phyloP scores from a whole-genome alignment of 345 rosid genomes.

The Populus alba region DNA sequence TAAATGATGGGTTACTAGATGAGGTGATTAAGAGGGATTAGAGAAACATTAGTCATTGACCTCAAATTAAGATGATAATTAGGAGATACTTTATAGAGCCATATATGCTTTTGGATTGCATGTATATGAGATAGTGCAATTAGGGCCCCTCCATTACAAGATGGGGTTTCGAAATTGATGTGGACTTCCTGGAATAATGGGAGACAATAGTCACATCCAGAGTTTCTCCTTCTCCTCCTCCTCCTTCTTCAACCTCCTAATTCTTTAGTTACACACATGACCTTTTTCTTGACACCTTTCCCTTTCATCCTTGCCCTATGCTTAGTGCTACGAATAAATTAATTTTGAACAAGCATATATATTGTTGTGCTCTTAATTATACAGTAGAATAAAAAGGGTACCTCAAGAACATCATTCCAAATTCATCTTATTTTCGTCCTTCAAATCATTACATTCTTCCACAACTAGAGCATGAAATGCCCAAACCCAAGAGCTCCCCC shows the following conservation, averaged over 20 bases:
- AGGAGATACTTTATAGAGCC: neutral
- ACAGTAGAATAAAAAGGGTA: neutral
- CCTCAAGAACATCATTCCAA: neutral
- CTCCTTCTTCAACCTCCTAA: conserved; percentile 8
- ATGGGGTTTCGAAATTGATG: conserved; percentile 28
- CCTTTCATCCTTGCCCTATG: conserved; percentile 28
- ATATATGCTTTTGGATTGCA: conserved; percentile 3
- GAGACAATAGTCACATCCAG: conserved; percentile 48
- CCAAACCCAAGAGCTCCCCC: neutral
- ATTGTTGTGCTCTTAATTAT: neutral
- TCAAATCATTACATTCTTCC: neutral
- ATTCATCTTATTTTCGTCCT: neutral
- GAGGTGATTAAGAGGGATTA: neutral
- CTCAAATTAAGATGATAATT: neutral
- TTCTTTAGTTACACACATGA: conserved; percentile 18
- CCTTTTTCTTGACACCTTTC: conserved; percentile 34
- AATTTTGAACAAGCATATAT: conserved; percentile 2
- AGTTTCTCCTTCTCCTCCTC: conserved; percentile 23
- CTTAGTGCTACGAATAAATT: conserved; percentile 15
- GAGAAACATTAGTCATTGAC: neutral
- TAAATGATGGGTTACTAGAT: neutral
- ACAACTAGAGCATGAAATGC: neutral
- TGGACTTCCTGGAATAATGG: conserved; percentile 45
- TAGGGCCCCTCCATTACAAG: conserved; percentile 38
- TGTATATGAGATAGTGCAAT: conserved; percentile 23